Evolutionary conservation across 805 yeast species (phyloP), one percentile per base, ranked within the genome.

Genomic region (Saccharomycopsis fermentans): DNA sequence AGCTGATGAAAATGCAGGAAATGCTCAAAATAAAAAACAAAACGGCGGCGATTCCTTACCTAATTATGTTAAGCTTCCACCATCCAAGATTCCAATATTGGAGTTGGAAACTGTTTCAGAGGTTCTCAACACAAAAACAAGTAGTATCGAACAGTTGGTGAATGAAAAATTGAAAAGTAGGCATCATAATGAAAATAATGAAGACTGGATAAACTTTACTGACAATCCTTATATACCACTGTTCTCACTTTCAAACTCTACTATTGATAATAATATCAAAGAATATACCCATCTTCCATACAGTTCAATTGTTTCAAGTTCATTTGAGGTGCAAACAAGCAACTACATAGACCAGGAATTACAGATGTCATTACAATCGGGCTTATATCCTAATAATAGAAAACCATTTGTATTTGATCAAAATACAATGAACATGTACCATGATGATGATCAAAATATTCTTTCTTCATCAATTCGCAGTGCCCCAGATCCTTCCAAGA

Each of bases 71-170:
- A 85, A 87, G 65, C 70, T 90, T 43, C 96, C 97, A 2, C 86
- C 94, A 40, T 87, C 96, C 1, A 88, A 90, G 71, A 87, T 92
- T 63, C 97, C 98, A 16, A 97, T 92, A 70, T 79, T 91, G 78
- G 96, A 90, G 53, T 75, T 92, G 61, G 84, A 87, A 26, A 88
- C 96, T 5, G 91, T 90, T 11, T 87, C 87, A 57, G 79, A 82
- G 52, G 83, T 90, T 24, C 72, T 87, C 55, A 76, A 81, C 54
- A 91, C 84, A 62, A 89, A 90, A 71, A 86, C 89, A 61, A 83
- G 79, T 58, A 85, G 88, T 6, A 84, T 91, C 62, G 83, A 84
- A 62, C 80, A 83, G 58, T 95, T 89, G n/a, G 96, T 94, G 54
- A 81, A 83, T 62, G 96, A 89, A 64, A 87, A 89, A 69, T 77